A percentile compares a stretch with the other conserved stretches of the same genome.
Conservation (phyloP, 768 basidiomycete genomes). For the Nevesoporus exiguus region DNA sequence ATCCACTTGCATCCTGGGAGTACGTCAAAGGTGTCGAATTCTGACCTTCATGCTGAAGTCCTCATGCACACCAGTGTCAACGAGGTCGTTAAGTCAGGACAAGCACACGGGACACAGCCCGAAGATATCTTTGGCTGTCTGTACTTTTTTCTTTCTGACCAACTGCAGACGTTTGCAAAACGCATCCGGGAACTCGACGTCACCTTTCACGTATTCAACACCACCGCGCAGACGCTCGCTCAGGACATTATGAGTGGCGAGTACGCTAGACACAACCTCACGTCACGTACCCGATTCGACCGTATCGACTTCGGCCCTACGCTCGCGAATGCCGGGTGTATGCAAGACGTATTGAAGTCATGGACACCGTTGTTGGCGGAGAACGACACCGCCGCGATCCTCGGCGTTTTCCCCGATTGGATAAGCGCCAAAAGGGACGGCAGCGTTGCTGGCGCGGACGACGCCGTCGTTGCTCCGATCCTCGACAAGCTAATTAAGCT, state of each 20-base stretch:
- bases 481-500: constrained; percentile 13
- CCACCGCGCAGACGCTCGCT: constrained; percentile 38
- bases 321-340: constrained; percentile 33
- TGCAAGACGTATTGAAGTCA: constrained; percentile 25
- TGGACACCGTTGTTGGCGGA: constrained; percentile 38
- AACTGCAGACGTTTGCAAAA: constrained; percentile 37
- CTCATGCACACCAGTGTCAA: constrained; percentile 32
- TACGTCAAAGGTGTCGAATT: constrained; percentile 21
- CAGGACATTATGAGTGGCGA: constrained; percentile 31
- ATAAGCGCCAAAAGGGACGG: constrained; percentile 3
- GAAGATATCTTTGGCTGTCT: constrained; percentile 49
- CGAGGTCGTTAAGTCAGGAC: constrained; percentile 37
- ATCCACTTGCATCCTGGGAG: constrained; percentile 50
- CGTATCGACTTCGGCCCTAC: constrained; percentile 43
- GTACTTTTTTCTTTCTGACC: constrained; percentile 41
- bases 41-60: not conserved
- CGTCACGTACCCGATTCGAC: constrained; percentile 35
- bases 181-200: constrained; percentile 38
- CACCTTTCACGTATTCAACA: constrained; percentile 32
- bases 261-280: constrained; percentile 22
- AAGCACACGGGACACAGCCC: constrained; percentile 31
- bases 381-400: constrained; percentile 31
- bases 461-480: constrained; percentile 8
- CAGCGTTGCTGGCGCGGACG: constrained; percentile 12
- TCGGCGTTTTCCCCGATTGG: constrained; percentile 47